These are phyloP conservation scores for Quercus suber DNA, from an alignment of 306 rosid species.

Conservation along the genomic window DNA sequence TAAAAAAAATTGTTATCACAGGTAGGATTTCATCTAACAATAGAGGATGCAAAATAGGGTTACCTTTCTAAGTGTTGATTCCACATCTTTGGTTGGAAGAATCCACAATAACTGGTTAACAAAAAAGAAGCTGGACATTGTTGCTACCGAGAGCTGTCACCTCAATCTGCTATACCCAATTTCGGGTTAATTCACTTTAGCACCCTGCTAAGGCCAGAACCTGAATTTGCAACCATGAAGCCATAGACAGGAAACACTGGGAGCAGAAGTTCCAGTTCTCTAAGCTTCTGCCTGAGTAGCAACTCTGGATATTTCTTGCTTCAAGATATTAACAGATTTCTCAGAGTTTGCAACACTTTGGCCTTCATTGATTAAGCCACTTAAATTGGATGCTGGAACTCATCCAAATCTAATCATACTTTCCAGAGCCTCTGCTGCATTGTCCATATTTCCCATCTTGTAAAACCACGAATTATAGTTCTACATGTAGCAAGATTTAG, in stretches of 20 bases:
- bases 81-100: background rate
- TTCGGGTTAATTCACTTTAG: background rate
- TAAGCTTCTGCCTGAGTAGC: background rate
- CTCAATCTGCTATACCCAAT: background rate
- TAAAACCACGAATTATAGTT: conserved; percentile 27
- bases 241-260: background rate
- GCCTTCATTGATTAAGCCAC: conserved; percentile 22
- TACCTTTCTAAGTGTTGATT: background rate
- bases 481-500: conserved; percentile 27
- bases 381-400: conserved; percentile 30
- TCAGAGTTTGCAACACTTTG: conserved; percentile 5
- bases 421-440: conserved; percentile 34
- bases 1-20: background rate
- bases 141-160: background rate
- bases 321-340: background rate
- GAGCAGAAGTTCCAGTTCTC: background rate
- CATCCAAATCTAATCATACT: conserved; percentile 34
- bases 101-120: background rate
- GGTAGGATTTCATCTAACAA: background rate
- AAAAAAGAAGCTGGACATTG: background rate
- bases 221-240: background rate
- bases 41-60: background rate
- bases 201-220: background rate
- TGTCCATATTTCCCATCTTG: conserved; percentile 20
- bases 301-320: background rate